Evolutionary conservation across 352 stramenopile species (phyloP), one percentile per base, ranked within the genome.

Genomic region (Discostella stelligera): DNA sequence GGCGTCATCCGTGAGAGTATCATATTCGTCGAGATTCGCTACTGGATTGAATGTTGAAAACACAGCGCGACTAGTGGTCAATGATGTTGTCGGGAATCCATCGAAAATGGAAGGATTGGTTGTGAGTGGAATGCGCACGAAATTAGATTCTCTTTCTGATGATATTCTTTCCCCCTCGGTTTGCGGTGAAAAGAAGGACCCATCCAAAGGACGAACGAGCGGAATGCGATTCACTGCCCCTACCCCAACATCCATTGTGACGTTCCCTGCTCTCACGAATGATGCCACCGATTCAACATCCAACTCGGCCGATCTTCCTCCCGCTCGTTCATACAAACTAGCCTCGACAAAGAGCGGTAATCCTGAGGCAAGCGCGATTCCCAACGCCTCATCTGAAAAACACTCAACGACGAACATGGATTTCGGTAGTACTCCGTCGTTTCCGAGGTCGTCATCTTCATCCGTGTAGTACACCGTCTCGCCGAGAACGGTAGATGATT

Each of bases 401-500:
- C 90, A 94, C 79, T 94, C 86, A 2, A 94, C 90, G 46, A 94
- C 60, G 48, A 87, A 79, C 9, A 78, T 72, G 11, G 85, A 84
- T 44, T 83, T 71, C 10, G 79, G 84, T 10, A 69, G 71, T 7
- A 89, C 71, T 30, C 74, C 74, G 16, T 66, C n/a, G 60, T 91
- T 91, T n/a, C 84, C 84, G 71, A 80, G 86, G 20, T 84, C 77
- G 58, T 90, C 83, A 25, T 87, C 71, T 46, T 81, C 65, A 71
- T 90, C 82, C 7, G 76, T 56, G 39, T 85, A 75, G 18, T 49
- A 52, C 10, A 90, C 25, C 30, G 16, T 64, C 71, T 91, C 83
- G 62, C 85, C 85, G 37, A 66, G 54, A 14, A 90, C 25, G 1
- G 48, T 80, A 4, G 76, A 69, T 25, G 65, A 69, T 54, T 88